Evolutionary conservation across 2,329 filamentous ascomycete species (phyloP), one percentile per base, ranked within the genome.

Genomic region (Fusarium sp.): DNA sequence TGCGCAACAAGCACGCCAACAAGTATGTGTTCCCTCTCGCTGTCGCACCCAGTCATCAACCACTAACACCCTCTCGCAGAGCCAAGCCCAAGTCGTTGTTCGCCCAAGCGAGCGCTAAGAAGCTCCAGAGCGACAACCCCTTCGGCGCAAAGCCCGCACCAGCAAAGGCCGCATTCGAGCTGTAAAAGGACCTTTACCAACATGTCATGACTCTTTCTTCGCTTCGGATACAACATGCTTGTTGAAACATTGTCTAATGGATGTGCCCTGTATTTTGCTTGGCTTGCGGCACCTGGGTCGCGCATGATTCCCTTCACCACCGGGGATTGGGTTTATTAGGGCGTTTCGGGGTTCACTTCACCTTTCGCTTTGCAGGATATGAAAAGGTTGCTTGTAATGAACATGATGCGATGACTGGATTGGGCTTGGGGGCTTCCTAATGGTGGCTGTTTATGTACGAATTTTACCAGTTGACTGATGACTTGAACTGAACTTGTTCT

Each of bases 1-100:
- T 95, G 81, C 92, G 93, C 82, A 93, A 89, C 83, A 94, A 94
- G 85, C 91, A 94, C 76, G 90, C 90, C 68, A 88, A 87, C 82
- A 95, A 94, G 91, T 94, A 86, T 78, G 88, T 86, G 47, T 40
- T 7, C 43, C 41, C 28, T 7, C 18, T 51, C 34, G 6, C 11
- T 10, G 7, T 18, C 34, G 0, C 18, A 10, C 13, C 18, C 7
- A 7, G 11, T 2, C 10, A 15, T 30, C 40, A 23, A 16, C n/a
- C 27, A 37, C 75, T 78, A 75, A 77, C 67, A 5, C 8, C 23
- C 27, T 30, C 48, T 28, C 47, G 43, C 74, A 91, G 89, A 76
- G 85, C 84, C 78, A 91, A 91, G 83, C 89, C 89, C 63, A 90
- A 89, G 80, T 91, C 89, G 4, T 86, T 92, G 73, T 92, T 92